Conservation (phyloP, 441 rosid species). For the Erodium trifolium region DNA sequence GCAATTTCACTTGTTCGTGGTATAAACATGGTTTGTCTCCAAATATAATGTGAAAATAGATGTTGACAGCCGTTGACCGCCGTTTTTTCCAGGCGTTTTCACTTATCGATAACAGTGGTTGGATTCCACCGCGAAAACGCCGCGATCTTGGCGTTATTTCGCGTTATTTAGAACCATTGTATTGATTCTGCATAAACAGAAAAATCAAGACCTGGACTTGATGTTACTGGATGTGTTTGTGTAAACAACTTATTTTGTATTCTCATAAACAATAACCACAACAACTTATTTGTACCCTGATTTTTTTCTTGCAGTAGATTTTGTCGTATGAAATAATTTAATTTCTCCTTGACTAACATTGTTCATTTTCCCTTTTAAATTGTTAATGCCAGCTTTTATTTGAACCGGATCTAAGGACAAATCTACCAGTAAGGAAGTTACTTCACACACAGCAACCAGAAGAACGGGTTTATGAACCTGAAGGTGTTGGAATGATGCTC, state of each 20-base stretch:
- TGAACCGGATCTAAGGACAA: slow-evolving; percentile 76
- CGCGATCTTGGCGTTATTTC: too few relatives aligned
- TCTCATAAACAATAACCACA: not conserved
- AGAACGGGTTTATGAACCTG: slow-evolving; percentile 60
- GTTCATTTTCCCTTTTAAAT: slow-evolving; percentile 9
- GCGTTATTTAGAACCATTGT: too few relatives aligned
- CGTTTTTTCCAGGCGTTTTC: too few relatives aligned
- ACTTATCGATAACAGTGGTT: too few relatives aligned
- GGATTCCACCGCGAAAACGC: too few relatives aligned
- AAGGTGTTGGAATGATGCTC: slow-evolving; percentile 57
- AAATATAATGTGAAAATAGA: not conserved
- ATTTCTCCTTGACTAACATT: not conserved
- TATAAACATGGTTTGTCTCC: not conserved
- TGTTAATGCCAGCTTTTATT: slow-evolving; percentile 53
- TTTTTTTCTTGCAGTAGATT: not conserved
- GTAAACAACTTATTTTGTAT: not conserved
- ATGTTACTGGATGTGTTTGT: not conserved
- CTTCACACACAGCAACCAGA: slow-evolving; percentile 54
- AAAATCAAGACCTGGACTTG: not conserved
- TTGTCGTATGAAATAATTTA: not conserved
- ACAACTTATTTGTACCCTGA: not conserved
- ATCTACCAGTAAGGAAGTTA: slow-evolving; percentile 56
- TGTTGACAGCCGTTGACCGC: too few relatives aligned
- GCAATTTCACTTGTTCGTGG: not conserved
- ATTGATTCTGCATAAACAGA: not conserved